Percentiles rank a stretch among this genome's conserved stretches.
Conservation (phyloP, 129 eudicot genomes). For the Escallonia herrerae region DNA sequence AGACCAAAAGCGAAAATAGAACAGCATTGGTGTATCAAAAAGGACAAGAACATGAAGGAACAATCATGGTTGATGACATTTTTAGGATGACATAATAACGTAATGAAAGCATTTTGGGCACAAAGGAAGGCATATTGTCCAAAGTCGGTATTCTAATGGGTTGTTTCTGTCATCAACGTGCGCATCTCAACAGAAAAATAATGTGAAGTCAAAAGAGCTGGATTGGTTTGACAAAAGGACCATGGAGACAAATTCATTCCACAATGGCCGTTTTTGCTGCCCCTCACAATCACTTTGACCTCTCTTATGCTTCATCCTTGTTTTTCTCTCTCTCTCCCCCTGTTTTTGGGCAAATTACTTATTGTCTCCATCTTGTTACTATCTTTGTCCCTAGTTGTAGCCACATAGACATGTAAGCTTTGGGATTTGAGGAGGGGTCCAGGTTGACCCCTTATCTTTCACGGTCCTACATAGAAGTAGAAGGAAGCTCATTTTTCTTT, state of each 20-base stretch:
- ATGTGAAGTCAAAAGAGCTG: slow-evolving; percentile 16
- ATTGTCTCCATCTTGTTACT: background rate
- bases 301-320: slow-evolving; percentile 1
- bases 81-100: background rate
- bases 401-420: no score
- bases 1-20: background rate
- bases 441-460: no score
- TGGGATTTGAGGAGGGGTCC: no score
- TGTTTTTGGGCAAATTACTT: background rate
- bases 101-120: background rate
- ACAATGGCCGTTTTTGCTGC: slow-evolving; percentile 16
- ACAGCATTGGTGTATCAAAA: background rate
- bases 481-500: no score
- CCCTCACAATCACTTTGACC: background rate
- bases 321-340: slow-evolving; percentile 1
- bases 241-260: slow-evolving; percentile 9
- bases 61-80: background rate
- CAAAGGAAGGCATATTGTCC: no score
- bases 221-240: slow-evolving; percentile 9
- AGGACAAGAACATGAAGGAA: background rate
- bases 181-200: slow-evolving; percentile 3
- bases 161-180: background rate
- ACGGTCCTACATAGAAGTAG: no score
- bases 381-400: background rate
- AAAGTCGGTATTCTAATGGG: background rate